These are phyloP conservation scores for Rhododendron molle DNA, from an alignment of 148 eudicot species.

Conservation along the genomic window DNA sequence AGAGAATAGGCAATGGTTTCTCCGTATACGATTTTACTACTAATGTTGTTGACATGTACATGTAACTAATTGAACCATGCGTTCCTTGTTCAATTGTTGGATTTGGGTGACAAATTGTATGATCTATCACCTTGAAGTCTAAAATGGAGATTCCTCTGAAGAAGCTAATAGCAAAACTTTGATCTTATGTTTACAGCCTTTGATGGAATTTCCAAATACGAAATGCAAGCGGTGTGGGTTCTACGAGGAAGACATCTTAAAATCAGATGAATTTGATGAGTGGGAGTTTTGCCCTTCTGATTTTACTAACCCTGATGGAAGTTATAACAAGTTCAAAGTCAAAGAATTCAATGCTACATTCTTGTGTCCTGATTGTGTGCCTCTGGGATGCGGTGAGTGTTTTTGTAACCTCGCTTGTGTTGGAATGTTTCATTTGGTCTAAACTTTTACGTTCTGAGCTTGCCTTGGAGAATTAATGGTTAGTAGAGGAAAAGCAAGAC, in stretches of 20 bases:
- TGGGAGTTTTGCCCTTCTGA: slow-evolving; percentile 89
- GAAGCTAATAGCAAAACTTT: slow-evolving; percentile 1
- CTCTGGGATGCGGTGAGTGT: slow-evolving; percentile 42
- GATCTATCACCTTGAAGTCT: no score
- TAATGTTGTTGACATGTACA: background rate
- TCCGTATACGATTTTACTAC: background rate
- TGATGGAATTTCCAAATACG: slow-evolving; percentile 52
- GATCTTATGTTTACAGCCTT: slow-evolving; percentile 48
- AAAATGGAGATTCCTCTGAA: background rate
- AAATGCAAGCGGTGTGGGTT: slow-evolving; percentile 97
- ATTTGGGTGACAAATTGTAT: background rate
- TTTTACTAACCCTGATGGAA: slow-evolving; percentile 48
- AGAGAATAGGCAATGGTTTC: background rate
- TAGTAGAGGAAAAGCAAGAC: background rate
- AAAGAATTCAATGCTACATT: slow-evolving; percentile 70
- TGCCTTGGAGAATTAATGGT: slow-evolving; percentile 3
- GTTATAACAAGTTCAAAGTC: slow-evolving; percentile 42
- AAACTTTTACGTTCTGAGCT: background rate
- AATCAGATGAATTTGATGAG: slow-evolving; percentile 61
- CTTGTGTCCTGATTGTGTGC: slow-evolving; percentile 44
- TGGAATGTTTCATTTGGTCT: background rate
- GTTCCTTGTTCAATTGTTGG: slow-evolving; percentile 4
- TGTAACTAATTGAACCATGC: background rate
- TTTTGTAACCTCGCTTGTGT: background rate
- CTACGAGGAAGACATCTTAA: slow-evolving; percentile 51